Evolutionary conservation across 1,284 basidiomycete genomes (phyloP), one percentile per base, ranked within the genome.

Genomic region (Cutaneotrichosporon dermatis): DNA sequence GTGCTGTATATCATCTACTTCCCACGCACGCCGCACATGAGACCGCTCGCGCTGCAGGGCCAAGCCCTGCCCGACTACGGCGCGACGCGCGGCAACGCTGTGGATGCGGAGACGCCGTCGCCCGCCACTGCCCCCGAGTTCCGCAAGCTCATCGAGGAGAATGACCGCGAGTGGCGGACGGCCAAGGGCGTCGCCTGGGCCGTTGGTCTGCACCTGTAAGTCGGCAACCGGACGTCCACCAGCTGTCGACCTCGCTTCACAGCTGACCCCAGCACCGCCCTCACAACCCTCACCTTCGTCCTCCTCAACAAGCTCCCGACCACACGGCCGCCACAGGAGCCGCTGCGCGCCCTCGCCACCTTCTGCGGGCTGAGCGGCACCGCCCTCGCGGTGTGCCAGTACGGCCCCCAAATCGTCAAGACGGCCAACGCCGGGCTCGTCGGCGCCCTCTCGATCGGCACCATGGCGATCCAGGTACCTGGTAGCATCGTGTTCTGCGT

Each of bases 1-100:
- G 83, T 93, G 1, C 84, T 98, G 3, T 99, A 90, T 79, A 88
- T 99, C 77, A 79, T 89, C 49, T 99, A 94, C 82, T 99, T 92
- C 72, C 94, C 94, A 0, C 78, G 82, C n/a, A 48, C 51, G 13
- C 61, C 61, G 6, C 51, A 49, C 16, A 57, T 57, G 54, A 35
- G 43, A 0, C 55, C 56, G 76, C 34, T 80, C 79, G 1, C 75
- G 78, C 39, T 75, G 74, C n/a, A 79, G 80, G 51, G 67, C 81
- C 65, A 84, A 83, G 73, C 82, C 79, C 80, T 40, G 81, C 80
- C 41, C 41, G 49, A 54, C 8, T 54, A 54, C 13, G 52, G 48
- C 10, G 13, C 57, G 33, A 53, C 42, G 13, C 9, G 33, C 9
- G 40, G 40, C 10, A 43, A 40, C 33, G 52, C 46, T 1, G 46